Evolutionary conservation across 2,329 filamentous ascomycete species (phyloP).

Genomic region (Pseudopyrenochaeta lycopersici): DNA sequence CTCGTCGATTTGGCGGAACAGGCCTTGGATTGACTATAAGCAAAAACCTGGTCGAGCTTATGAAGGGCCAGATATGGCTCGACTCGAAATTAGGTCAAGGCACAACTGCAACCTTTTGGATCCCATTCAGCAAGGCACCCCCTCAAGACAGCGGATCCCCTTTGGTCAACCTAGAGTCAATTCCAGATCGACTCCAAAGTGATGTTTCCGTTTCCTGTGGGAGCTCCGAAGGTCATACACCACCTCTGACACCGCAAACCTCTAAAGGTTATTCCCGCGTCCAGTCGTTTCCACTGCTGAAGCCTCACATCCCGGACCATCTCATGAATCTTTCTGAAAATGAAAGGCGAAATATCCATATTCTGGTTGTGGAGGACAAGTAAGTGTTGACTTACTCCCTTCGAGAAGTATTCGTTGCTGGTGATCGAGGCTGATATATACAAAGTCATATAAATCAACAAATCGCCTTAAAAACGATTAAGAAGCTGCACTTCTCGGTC

Average conservation of each 20-base stretch:
- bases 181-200: slow-evolving; percentile 72
- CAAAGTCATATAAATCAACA: slow-evolving; percentile 71
- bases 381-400: slow-evolving; percentile 51
- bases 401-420: not conserved
- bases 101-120: slow-evolving; percentile 78
- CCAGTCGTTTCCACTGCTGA: slow-evolving; percentile 34
- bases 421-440: not conserved
- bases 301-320: slow-evolving; percentile 37
- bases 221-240: slow-evolving; percentile 68
- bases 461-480: slow-evolving; percentile 78
- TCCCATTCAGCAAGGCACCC: slow-evolving; percentile 77
- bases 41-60: slow-evolving; percentile 79
- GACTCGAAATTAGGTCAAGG: slow-evolving; percentile 73
- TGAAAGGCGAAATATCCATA: slow-evolving; percentile 70
- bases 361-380: slow-evolving; percentile 87
- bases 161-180: slow-evolving; percentile 68
- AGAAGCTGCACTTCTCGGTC: slow-evolving; percentile 76
- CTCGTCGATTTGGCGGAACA: slow-evolving; percentile 80
- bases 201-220: slow-evolving; percentile 69
- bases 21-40: slow-evolving; percentile 81
- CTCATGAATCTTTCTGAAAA: slow-evolving; percentile 60
- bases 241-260: slow-evolving; percentile 47
- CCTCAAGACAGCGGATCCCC: slow-evolving; percentile 59
- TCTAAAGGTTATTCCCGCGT: slow-evolving; percentile 26
- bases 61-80: slow-evolving; percentile 78